Evolutionary conservation across 768 basidiomycete genomes (phyloP), one percentile per base, ranked within the genome.

Genomic region (Boletales sp.): DNA sequence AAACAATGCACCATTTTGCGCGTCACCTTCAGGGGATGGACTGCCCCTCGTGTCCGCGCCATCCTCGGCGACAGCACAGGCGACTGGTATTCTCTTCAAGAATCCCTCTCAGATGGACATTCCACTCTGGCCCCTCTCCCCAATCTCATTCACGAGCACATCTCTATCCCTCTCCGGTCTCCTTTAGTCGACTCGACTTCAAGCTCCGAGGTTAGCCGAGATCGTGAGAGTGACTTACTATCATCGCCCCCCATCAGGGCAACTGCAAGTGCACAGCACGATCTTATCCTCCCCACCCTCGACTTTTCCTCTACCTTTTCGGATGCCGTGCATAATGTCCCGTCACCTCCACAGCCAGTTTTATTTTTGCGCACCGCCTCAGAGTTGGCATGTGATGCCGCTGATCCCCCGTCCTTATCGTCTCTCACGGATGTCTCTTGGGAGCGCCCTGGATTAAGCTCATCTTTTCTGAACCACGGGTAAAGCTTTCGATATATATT

Each of bases 21-120:
- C 45, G 75, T 94, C 41, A 78, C 81, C 32, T 88, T 94, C 60
- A 69, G 71, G 15, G 90, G 90, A 3, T 93, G 90, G 87, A 76
- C 79, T 4, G 78, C 78, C 56, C 70, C 72, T 11, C 78, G 81
- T 41, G 87, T 91, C 8, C 72, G 84, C 38, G 67, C 76, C 41
- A 74, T 90, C 17, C 75, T 90, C 12, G 90, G 90, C 12, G 82
- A 87, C 61, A 81, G 80, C 30, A 80, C 83, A 15, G 78, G 74
- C 8, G 85, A 83, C 0, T 92, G 90, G 89, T 91, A 87, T 68
- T 73, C 76, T 0, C 65, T 91, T 15, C 81, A 88, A 60, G 87
- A 90, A 58, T 65, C 68, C 2, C 59, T 31, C 57, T 52, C n/a
- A 36, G 44, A 62, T 14, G 55, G 30, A 11, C 49, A 13, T 18